Evolutionary conservation across 345 rosid species (phyloP), one percentile per base, ranked within the genome.

Genomic region (Geranium rotundifolium): DNA sequence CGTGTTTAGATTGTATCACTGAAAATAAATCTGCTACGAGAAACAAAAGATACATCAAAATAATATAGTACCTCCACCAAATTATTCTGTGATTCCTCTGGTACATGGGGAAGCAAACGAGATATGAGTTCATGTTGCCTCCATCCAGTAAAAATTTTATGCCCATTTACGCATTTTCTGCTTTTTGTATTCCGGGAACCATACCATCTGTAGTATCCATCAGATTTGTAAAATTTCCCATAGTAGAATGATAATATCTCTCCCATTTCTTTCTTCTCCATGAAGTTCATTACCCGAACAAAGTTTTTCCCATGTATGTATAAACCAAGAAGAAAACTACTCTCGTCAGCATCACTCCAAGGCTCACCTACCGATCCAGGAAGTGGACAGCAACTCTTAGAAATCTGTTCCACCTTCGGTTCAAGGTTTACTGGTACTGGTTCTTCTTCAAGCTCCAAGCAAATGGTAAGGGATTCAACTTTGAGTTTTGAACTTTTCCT

Each of bases 71-170:
- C 88, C 83, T 83, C 79, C 67, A 58, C 67, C 18, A 79, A 63
- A 69, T 62, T 17, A 34, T 58, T 77, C 23, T 80, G 76, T 62
- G 67, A 59, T 56, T 77, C 76, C 63, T 73, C 82, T 0, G 76
- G 70, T n/a, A 81, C 64, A 66, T 65, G 77, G 52, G 78, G 71
- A 67, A 73, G 81, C 79, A 89, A 68, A 67, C 93, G 86, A 30
- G 92, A 74, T 30, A 82, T 61, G 63, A 89, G 68, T 74, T 81
- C 78, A 19, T 86, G 82, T 50, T 78, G 90, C 75, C 90, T 86
- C 93, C 93, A 84, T 58, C 86, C 87, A 17, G 84, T 70, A 68
- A 86, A 84, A 55, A 84, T 76, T 73, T 79, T 89, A 55, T 68
- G 73, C 57, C 90, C 93, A 57, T 54, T 70, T 29, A 75, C 71